Evolutionary conservation across 2,329 filamentous ascomycete species (phyloP).

Genomic region (Apiospora phragmitis): DNA sequence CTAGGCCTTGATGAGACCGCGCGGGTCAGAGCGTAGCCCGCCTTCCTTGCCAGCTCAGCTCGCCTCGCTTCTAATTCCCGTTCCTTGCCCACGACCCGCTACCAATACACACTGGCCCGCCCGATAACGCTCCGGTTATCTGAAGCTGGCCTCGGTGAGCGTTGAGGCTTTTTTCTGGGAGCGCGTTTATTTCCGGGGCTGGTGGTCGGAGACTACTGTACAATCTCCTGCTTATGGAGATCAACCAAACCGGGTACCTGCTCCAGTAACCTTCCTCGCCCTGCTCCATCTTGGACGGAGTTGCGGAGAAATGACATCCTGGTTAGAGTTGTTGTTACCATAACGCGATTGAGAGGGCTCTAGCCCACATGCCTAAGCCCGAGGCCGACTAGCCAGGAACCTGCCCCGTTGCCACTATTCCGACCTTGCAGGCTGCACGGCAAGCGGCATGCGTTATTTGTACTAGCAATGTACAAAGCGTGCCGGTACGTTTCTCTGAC

Average conservation of each 20-base stretch:
- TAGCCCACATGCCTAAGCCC: neutral
- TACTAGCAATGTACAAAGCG: neutral
- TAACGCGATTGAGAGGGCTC: neutral
- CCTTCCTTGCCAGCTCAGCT: slow-evolving; percentile 3
- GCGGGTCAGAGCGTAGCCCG: slow-evolving; percentile 5
- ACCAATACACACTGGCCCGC: neutral
- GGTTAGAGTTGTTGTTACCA: neutral
- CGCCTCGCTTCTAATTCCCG: neutral
- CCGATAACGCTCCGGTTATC: neutral
- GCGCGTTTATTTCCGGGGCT: neutral
- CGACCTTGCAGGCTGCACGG: neutral
- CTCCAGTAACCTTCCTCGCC: neutral
- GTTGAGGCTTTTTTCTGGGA: neutral
- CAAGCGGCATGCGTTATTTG: neutral
- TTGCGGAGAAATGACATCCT: slow-evolving; percentile 1
- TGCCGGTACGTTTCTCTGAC: neutral
- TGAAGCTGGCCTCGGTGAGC: neutral
- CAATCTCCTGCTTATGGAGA: slow-evolving; percentile 1
- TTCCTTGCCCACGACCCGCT: neutral
- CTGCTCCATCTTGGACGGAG: neutral
- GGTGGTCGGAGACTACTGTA: slow-evolving; percentile 3
- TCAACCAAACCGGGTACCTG: neutral
- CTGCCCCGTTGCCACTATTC: neutral
- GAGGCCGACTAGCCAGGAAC: slow-evolving; percentile 2
- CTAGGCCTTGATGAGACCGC: slow-evolving; percentile 4